Base-by-base conservation (phyloP, 225 moss, liverwort and hornwort genomes). In the Thuidium tamariscinum region DNA sequence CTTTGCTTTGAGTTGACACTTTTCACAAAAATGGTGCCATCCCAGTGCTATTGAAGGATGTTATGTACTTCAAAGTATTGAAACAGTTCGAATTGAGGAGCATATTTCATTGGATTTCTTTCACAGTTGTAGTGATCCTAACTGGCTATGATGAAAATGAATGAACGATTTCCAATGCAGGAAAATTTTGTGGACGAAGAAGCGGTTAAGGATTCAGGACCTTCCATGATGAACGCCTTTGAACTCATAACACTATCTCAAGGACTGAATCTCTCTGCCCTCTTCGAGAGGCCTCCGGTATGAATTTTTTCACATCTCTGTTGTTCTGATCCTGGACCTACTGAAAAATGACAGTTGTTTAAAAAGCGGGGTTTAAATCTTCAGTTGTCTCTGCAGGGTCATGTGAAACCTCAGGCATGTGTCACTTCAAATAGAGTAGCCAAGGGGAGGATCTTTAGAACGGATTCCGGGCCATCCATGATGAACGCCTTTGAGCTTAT, bases 151-250 rank as follows among this genome's bases (percentile, higher is more conserved):
- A 44, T 66, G 69, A 42, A 71, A 84, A 70, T 79, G 71, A 29
- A 63, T 32, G 10, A 57, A 80, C 67, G 14, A 29, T 18, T 82
- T 77, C 18, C 52, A 66, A 74, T 81, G 67, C 85, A 89, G 89
- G 85, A 89, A 85, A 68, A 74, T 75, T 89, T 89, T 76, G 89
- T 85, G 74, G 39, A 89, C 60, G 85, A 89, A 26, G 60, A 82
- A 77, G 59, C 49, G 18, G 85, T 60, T 65, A 90, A 86, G 68
- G 93, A 89, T 20, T 52, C 85, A 62, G 93, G 92, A 42, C 94
- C 97, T 64, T 94, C 95, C 46, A 90, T 92, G 92, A 95, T 97
- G 97, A 95, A 97, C 89, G 97, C 97, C 41, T 97, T 97, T 87
- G 95, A 97, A 92, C 95, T 97, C 67, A 95, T 97, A 36, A 94